These are phyloP conservation scores for Fusarium goolgardi DNA, from an alignment of 2,329 filamentous ascomycete genomes.

Conservation along the genomic window DNA sequence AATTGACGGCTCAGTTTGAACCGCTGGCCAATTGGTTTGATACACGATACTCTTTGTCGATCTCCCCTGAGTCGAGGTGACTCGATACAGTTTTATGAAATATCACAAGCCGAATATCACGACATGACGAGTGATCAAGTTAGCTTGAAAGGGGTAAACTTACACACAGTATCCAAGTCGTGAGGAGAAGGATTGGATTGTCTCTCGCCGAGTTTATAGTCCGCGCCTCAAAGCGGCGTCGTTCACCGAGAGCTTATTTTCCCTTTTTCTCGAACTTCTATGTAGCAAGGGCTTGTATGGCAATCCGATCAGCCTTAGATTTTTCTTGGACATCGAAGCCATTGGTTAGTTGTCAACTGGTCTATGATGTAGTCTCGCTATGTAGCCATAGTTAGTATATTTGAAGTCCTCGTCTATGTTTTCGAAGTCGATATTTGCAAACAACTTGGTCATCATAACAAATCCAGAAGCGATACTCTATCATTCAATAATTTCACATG, in stretches of 20 bases:
- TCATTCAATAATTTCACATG: neutral
- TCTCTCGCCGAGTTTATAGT: neutral
- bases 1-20: neutral
- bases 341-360: neutral
- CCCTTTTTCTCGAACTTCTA: neutral
- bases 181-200: neutral
- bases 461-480: neutral
- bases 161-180: neutral
- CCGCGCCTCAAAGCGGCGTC: neutral
- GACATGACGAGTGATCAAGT: neutral
- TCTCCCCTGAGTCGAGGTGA: neutral
- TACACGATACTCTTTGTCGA: neutral
- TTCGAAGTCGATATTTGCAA: neutral
- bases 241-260: neutral
- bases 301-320: neutral
- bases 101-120: neutral
- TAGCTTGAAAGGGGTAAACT: neutral
- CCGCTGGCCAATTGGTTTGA: neutral
- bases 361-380: neutral
- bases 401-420: neutral
- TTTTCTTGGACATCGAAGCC: neutral
- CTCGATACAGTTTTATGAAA: neutral
- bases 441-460: neutral
- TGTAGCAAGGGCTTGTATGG: neutral
- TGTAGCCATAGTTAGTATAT: neutral